Evolutionary conservation across 192 early-diverging fungal genomes (phyloP), one percentile per base, ranked within the genome.

Genomic region (Gaertneriomyces semiglobifer): DNA sequence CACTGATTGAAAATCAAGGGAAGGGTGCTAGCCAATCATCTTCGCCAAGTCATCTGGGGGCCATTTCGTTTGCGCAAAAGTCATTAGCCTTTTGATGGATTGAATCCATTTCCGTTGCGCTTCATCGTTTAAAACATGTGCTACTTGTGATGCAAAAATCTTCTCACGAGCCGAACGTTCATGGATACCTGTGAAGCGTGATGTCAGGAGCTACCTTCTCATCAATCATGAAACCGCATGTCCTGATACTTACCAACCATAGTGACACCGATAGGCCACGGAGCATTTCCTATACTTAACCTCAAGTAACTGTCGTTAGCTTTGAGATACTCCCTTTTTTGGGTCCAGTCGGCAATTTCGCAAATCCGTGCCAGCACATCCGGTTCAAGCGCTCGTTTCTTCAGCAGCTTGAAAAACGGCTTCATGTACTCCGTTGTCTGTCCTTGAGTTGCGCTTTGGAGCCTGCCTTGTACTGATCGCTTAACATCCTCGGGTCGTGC

Each of bases 91-190:
- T 68, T 99, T 99, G 61, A 98, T 88, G 12, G 87, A 86, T 78
- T 99, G 96, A 79, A 99, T 99, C 96, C 96, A 99, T 71, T 99
- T 99, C 50, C 96, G 85, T 63, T 93, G 91, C 0, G 88, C 86
- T 78, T 98, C 96, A 63, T 98, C 93, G 74, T 99, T 99, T 9
- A 99, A 83, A 18, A 93, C 94, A 74, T 99, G 96, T 3, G 96
- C 96, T 11, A 99, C 93, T 68, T 99, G 91, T 5, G 88, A 87
- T 1, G 92, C 84, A 71, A 89, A 90, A 86, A 99, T 96, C 76
- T 95, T 98, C 77, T 96, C 95, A 50, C 94, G 91, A n/a, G 89
- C 91, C 18, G 90, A 92, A 69, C 95, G 89, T 71, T 94, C 93
- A 80, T 98, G 96, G 70, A 98, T 98, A 82, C 95, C 82, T 89